Evolutionary conservation across 176 grass and related monocot species (phyloP).

Genomic region (Cenchrus fungigraminus): DNA sequence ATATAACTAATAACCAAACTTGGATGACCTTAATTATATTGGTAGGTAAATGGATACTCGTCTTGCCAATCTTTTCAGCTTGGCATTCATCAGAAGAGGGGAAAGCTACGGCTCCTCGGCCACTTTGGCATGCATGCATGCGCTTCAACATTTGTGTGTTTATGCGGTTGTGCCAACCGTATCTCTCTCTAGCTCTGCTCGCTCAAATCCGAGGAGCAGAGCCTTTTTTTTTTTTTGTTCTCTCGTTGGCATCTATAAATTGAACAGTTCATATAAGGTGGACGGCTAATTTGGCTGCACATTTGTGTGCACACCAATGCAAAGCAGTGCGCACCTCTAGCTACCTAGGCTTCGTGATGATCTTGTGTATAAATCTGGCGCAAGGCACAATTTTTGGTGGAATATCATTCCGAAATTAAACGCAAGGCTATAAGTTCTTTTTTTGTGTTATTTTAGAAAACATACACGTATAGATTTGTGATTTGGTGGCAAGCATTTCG

Average conservation of each 20-base stretch:
- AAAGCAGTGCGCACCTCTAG: not conserved
- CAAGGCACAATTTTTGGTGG: too few species aligned
- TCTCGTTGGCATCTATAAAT: not conserved
- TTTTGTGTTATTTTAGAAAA: too few species aligned
- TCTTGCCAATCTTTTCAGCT: not conserved
- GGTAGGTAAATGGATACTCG: not conserved
- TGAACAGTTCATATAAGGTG: not conserved
- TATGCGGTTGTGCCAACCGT: not conserved
- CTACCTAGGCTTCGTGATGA: not conserved
- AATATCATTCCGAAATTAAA: too few species aligned
- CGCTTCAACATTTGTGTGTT: not conserved
- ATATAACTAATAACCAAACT: not conserved
- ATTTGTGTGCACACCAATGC: not conserved
- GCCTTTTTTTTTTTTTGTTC: not conserved
- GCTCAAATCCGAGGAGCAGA: not conserved
- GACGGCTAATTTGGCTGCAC: not conserved
- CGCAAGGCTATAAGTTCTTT: too few species aligned
- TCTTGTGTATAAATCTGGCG: too few species aligned
- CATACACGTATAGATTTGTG: too few species aligned
- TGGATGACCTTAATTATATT: not conserved
- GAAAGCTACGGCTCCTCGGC: conserved; percentile 21
- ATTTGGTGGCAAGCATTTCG: too few species aligned
- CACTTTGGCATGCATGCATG: not conserved
- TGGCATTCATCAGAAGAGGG: not conserved
- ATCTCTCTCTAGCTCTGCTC: not conserved